phyloP scores from a whole-genome alignment of 1,284 basidiomycete genomes.

The Lignosus rhinocerotis region DNA sequence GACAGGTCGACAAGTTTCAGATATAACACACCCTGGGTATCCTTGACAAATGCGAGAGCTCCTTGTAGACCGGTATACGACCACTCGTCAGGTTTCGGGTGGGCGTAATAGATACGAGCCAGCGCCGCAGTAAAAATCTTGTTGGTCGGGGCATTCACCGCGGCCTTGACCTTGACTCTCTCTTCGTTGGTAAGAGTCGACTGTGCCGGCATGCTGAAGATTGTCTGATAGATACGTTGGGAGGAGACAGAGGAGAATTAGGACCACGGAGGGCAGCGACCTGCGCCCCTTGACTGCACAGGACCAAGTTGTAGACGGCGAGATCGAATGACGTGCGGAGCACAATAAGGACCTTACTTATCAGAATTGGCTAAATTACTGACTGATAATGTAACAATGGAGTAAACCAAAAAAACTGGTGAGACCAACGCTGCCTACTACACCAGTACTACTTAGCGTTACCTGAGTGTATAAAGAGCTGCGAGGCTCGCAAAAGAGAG shows the following conservation, averaged over 20 bases:
- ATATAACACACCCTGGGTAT: constrained; percentile 59
- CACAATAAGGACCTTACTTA: constrained; percentile 2
- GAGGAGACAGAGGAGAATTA: constrained; percentile 1
- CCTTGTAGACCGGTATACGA: constrained; percentile 85
- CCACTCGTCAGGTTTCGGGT: constrained; percentile 78
- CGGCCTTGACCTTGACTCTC: constrained; percentile 74
- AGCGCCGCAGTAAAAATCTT: constrained; percentile 83
- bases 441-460: no score
- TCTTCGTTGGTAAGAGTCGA: constrained; percentile 73
- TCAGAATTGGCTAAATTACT: constrained; percentile 12
- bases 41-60: constrained; percentile 71
- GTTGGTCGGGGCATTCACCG: constrained; percentile 52
- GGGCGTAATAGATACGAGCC: constrained; percentile 85
- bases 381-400: no score
- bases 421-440: no score
- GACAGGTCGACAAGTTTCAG: constrained; percentile 82
- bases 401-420: no score
- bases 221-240: neutral
- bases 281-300: constrained; percentile 18
- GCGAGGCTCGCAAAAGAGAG: no score
- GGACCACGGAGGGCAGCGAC: constrained; percentile 17
- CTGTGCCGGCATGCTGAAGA: constrained; percentile 61
- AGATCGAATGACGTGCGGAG: constrained; percentile 11
- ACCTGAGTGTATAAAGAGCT: no score
- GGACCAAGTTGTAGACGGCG: constrained; percentile 8